Percentiles rank a stretch among this genome's conserved stretches.
Evolutionary conservation across 176 grass and related monocot genomes (phyloP).

Genomic region (Miscanthus lutarioriparius): DNA sequence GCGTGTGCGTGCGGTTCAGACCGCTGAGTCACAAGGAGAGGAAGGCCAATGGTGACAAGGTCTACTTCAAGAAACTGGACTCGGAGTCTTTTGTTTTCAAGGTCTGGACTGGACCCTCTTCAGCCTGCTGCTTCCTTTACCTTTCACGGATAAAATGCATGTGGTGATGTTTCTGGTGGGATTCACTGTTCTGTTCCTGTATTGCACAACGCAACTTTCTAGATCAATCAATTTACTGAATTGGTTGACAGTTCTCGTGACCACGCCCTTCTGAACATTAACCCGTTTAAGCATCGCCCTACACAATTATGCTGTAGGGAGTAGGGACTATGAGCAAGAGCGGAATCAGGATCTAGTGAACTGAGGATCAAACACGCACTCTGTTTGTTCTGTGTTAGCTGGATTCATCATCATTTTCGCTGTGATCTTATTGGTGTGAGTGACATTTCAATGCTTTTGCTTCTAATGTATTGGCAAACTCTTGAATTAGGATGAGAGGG

Average conservation of each 20-base stretch:
- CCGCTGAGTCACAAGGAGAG: constrained; percentile 70
- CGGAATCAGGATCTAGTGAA: neutral
- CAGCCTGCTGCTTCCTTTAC: neutral
- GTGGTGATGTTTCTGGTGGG: neutral
- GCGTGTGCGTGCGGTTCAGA: constrained; percentile 82
- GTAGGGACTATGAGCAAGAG: neutral
- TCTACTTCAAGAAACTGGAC: constrained; percentile 62
- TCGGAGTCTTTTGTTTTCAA: constrained; percentile 71
- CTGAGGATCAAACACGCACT: neutral
- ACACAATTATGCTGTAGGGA: neutral
- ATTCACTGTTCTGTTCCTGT: neutral
- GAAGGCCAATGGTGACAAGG: constrained; percentile 49
- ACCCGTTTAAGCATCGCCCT: neutral
- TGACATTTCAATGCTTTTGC: neutral
- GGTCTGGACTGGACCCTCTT: constrained; percentile 36
- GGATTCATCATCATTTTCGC: neutral
- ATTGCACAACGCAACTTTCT: neutral
- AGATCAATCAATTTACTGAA: neutral
- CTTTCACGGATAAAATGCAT: neutral
- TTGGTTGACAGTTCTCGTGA: neutral
- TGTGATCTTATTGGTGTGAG: neutral
- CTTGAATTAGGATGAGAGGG: constrained; percentile 67
- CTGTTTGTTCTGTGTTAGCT: constrained; percentile 3
- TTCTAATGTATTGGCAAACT: constrained; percentile 13
- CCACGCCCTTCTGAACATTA: neutral